A percentile compares a stretch with the other conserved stretches of the same genome.
Evolutionary conservation across 75 land plant genomes (phyloP).

Genomic region (Pseudotsuga menziesii): DNA sequence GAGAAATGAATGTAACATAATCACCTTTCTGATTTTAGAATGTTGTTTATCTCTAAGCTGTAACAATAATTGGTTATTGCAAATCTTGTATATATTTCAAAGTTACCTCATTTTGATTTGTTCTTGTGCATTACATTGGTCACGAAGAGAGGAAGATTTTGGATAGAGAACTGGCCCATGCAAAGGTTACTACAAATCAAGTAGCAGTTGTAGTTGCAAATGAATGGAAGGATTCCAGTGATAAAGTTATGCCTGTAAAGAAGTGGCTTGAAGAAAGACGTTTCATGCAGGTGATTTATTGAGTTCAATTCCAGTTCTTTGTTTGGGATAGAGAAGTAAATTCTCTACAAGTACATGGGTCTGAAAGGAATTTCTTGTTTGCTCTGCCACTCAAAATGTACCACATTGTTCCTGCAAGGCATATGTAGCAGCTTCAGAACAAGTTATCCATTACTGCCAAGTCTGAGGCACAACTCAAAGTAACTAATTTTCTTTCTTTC

Average conservation of each 20-base stretch:
- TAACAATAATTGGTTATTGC: neutral
- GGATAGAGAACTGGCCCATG: slow-evolving; percentile 87
- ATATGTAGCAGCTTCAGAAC: slow-evolving; percentile 93
- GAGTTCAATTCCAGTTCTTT: neutral
- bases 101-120: too few species aligned
- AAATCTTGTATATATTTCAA: neutral
- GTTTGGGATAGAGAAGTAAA: neutral
- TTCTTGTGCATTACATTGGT: neutral
- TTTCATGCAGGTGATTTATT: slow-evolving; percentile 59
- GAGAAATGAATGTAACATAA: too few species aligned
- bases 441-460: slow-evolving; percentile 78
- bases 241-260: slow-evolving; percentile 95
- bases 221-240: slow-evolving; percentile 94
- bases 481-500: neutral
- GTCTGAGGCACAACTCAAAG: slow-evolving; percentile 86
- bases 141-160: slow-evolving; percentile 89
- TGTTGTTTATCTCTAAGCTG: neutral
- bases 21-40: too few species aligned
- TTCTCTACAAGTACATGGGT: neutral
- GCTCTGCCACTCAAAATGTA: neutral
- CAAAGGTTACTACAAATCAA: slow-evolving; percentile 82
- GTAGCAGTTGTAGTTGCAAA: slow-evolving; percentile 66
- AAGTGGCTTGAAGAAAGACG: too few species aligned
- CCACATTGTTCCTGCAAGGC: slow-evolving; percentile 43
- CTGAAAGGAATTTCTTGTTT: neutral